Percentiles rank a stretch among this genome's conserved stretches.
Evolutionary conservation across 192 early-diverging fungal genomes (phyloP).

Genomic region (Gonapodya sp.): DNA sequence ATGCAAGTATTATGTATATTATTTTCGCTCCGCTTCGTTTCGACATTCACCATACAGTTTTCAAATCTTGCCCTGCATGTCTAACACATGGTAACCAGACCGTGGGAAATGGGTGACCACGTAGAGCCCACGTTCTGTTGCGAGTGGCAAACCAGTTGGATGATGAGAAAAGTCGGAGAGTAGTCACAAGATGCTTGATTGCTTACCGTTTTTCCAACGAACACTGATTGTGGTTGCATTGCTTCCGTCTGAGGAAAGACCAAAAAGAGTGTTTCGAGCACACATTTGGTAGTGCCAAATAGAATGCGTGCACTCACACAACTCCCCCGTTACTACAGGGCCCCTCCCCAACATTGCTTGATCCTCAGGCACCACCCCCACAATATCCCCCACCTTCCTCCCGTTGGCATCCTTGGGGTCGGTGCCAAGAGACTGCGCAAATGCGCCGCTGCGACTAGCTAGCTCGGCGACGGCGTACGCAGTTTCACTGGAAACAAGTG

Average conservation of each 20-base stretch:
- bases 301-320: background rate
- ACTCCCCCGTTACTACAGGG: background rate
- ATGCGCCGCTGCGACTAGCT: background rate
- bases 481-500: background rate
- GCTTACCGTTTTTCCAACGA: background rate
- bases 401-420: background rate
- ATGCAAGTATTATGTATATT: too few species aligned
- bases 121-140: background rate
- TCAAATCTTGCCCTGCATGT: background rate
- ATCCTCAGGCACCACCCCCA: background rate
- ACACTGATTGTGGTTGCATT: background rate
- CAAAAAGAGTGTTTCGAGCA: background rate
- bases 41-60: too few species aligned
- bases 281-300: background rate
- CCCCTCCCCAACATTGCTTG: background rate
- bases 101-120: constrained; percentile 8
- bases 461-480: constrained; percentile 3
- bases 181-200: background rate
- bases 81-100: background rate
- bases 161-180: background rate
- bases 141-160: background rate
- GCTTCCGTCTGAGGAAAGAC: background rate
- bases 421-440: background rate
- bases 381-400: background rate
- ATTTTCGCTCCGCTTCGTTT: too few species aligned